These are phyloP conservation scores for Tylopilus sp. DNA, from an alignment of 768 basidiomycete genomes.

Conservation along the genomic window DNA sequence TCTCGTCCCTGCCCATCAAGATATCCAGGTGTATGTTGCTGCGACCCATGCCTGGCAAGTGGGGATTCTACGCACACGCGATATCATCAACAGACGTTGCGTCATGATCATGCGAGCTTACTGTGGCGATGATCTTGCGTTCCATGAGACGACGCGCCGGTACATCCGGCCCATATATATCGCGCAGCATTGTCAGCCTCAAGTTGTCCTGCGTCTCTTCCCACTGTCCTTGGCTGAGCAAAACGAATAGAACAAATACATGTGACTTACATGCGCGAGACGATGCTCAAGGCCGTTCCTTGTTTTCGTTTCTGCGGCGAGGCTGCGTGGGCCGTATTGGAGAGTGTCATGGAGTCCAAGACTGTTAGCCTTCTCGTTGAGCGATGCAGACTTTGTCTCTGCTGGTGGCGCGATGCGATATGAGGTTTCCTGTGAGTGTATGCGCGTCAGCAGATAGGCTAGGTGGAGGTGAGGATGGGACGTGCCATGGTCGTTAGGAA, in stretches of 20 bases:
- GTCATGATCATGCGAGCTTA: slow-evolving; percentile 28
- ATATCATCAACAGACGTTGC: neutral
- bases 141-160: slow-evolving; percentile 94
- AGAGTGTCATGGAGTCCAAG: slow-evolving; percentile 89
- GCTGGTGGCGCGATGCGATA: slow-evolving; percentile 61
- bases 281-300: slow-evolving; percentile 62
- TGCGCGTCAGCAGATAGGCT: neutral
- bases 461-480: neutral
- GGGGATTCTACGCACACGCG: slow-evolving; percentile 48
- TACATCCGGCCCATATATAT: slow-evolving; percentile 81
- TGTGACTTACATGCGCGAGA: slow-evolving; percentile 64
- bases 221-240: slow-evolving; percentile 58
- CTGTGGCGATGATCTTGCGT: slow-evolving; percentile 75
- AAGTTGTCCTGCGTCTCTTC: slow-evolving; percentile 88
- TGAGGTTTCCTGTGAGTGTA: slow-evolving; percentile 40
- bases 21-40: slow-evolving; percentile 90
- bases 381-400: slow-evolving; percentile 55
- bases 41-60: slow-evolving; percentile 59
- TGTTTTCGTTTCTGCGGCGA: slow-evolving; percentile 71
- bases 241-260: neutral
- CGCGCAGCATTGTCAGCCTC: slow-evolving; percentile 79
- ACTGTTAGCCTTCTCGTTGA: slow-evolving; percentile 65
- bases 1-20: slow-evolving; percentile 89
- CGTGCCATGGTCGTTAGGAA: slow-evolving; percentile 21
- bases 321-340: slow-evolving; percentile 75